Evolutionary conservation across 2,329 filamentous ascomycete genomes (phyloP).

Genomic region (Paecilomyces variotii): DNA sequence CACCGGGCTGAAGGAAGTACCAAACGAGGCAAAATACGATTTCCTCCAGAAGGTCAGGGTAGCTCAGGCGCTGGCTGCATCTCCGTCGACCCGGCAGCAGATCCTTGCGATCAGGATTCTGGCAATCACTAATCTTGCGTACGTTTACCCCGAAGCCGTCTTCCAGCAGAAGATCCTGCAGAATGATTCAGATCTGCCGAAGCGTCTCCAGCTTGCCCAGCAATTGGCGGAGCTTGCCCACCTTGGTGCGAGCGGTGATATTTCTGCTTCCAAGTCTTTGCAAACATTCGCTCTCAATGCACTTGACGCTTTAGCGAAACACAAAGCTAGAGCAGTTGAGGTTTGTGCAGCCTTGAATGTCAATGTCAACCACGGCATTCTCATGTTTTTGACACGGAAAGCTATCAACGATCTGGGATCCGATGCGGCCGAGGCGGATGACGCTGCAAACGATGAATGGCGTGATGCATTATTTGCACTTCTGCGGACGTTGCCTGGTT

Average conservation of each 20-base stretch:
- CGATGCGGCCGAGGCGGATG: slow-evolving; percentile 50
- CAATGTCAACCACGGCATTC: slow-evolving; percentile 89
- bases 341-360: slow-evolving; percentile 86
- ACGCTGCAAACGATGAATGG: slow-evolving; percentile 75
- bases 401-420: slow-evolving; percentile 72
- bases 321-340: slow-evolving; percentile 68
- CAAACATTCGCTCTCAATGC: slow-evolving; percentile 76
- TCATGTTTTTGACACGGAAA: slow-evolving; percentile 88
- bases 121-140: slow-evolving; percentile 83
- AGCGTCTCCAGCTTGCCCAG: slow-evolving; percentile 80
- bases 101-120: slow-evolving; percentile 75
- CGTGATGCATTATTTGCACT: slow-evolving; percentile 83
- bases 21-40: slow-evolving; percentile 69
- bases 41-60: slow-evolving; percentile 73
- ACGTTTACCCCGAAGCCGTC: slow-evolving; percentile 73
- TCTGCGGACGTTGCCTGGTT: slow-evolving; percentile 67
- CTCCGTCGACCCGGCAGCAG: slow-evolving; percentile 60
- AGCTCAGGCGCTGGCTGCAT: slow-evolving; percentile 68
- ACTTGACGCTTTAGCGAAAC: slow-evolving; percentile 76
- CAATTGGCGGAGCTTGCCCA: slow-evolving; percentile 90
- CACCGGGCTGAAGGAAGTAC: slow-evolving; percentile 54
- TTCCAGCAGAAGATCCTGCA: slow-evolving; percentile 81
- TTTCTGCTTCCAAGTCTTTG: slow-evolving; percentile 62
- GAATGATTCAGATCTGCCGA: slow-evolving; percentile 81
- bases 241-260: slow-evolving; percentile 62